phyloP scores from a whole-genome alignment of 2,329 filamentous ascomycete genomes.

The Aspergillus piperis region DNA sequence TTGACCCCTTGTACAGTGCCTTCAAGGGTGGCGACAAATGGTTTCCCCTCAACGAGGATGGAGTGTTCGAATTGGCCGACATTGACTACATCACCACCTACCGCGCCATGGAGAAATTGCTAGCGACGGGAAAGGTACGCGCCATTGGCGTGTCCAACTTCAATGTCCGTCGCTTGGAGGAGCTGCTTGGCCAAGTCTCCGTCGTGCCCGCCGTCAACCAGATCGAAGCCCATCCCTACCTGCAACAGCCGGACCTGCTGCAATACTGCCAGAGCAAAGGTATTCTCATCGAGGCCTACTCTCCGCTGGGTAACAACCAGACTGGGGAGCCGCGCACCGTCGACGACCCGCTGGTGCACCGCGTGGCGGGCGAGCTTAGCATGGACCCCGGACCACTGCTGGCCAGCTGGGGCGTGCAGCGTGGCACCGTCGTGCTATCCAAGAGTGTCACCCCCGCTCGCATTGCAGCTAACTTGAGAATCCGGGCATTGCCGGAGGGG shows the following conservation, averaged over 20 bases:
- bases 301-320: conserved; percentile 54
- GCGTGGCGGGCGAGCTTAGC: conserved; percentile 63
- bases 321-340: conserved; percentile 44
- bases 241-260: conserved; percentile 18
- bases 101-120: conserved; percentile 58
- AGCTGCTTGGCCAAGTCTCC: conserved; percentile 67
- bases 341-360: conserved; percentile 60
- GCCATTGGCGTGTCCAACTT: conserved; percentile 76
- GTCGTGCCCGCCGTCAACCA: conserved; percentile 73
- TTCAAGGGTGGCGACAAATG: conserved; percentile 25
- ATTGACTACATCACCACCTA: conserved; percentile 49
- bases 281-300: conserved; percentile 50
- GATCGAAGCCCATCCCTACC: conserved; percentile 25
- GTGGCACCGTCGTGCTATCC: conserved; percentile 56
- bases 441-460: conserved; percentile 56
- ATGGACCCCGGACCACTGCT: conserved; percentile 58
- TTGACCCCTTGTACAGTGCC: conserved; percentile 15
- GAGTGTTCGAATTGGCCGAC: conserved; percentile 25
- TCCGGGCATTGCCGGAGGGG: conserved; percentile 23
- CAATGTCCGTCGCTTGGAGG: conserved; percentile 71
- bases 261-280: background rate
- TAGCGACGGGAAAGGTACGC: conserved; percentile 59
- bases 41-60: conserved; percentile 26
- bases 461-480: conserved; percentile 11
- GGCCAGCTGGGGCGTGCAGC: conserved; percentile 56